Evolutionary conservation across 331 rosid species (phyloP).

Genomic region (Malus hybrid): DNA sequence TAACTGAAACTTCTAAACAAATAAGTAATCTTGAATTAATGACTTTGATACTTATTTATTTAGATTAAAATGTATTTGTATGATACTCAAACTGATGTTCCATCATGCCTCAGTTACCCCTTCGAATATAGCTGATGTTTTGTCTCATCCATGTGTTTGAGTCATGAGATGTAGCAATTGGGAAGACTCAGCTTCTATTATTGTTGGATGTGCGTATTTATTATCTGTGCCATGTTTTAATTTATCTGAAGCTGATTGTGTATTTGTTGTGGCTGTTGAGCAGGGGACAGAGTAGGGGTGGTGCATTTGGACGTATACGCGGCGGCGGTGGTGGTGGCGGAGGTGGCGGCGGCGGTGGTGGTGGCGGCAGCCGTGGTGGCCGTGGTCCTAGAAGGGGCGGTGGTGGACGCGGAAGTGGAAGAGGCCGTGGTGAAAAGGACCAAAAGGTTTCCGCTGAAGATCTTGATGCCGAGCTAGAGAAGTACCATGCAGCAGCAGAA

Average conservation of each 20-base stretch:
- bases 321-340: slow-evolving; percentile 64
- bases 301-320: slow-evolving; percentile 41
- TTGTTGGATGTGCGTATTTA: neutral
- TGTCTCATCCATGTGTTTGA: neutral
- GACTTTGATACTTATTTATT: neutral
- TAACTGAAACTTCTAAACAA: neutral
- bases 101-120: neutral
- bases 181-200: neutral
- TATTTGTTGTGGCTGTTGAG: slow-evolving; percentile 18
- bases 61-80: neutral
- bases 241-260: neutral
- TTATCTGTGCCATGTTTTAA: neutral
- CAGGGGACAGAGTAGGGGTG: slow-evolving; percentile 74
- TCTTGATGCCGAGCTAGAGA: slow-evolving; percentile 92
- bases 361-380: slow-evolving; percentile 57
- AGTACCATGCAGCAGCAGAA: slow-evolving; percentile 70
- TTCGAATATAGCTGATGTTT: neutral
- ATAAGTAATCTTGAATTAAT: too few species aligned
- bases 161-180: neutral
- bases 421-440: slow-evolving; percentile 61
- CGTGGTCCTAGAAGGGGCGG: slow-evolving; percentile 69
- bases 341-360: slow-evolving; percentile 54
- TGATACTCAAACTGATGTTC: neutral
- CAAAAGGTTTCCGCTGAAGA: slow-evolving; percentile 91
- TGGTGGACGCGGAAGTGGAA: slow-evolving; percentile 53